Evolutionary conservation across 1,284 basidiomycete genomes (phyloP), one percentile per base, ranked within the genome.

Genomic region (Ceratobasidium sp.): DNA sequence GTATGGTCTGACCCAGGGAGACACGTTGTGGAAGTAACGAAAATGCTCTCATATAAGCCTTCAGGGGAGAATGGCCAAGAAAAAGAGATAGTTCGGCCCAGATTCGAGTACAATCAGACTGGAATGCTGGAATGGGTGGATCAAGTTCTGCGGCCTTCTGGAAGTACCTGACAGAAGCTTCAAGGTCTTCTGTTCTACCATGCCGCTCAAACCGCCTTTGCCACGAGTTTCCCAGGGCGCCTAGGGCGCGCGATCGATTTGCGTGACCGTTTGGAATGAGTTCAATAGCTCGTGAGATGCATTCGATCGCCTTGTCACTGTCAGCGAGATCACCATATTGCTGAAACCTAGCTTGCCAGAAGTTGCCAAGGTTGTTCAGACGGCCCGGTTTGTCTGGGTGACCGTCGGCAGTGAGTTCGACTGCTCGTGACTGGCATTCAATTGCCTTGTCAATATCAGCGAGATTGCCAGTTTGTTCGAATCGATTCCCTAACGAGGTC

Each of bases 351-450:
- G 15, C 1, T 28, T 28, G 39, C 35, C 31, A 26, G 1, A 26
- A 37, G 53, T 17, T 39, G 1, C 39, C 60, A 17, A 75, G 60
- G 53, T 75, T 61, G 45, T 5, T 64, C 31, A 75, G 23, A 47
- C 6, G 2, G 1, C 28, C 31, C 3, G 60, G 39, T 35, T 53
- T 47, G n/a, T 33, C 10, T 17, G 35, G 33, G 26, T 65, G 71
- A n/a, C 33, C 47, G 11, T 35, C 54, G 26, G 53, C n/a, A 35
- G 35, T 49, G 15, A 74, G 69, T 8, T 33, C 17, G 11, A 74
- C 35, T 3, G 58, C 69, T 56, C 11, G 45, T 23, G 33, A 37
- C 23, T 28, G 35, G 39, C 17, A 74, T 23, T 63, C 23, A 10
- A 74, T 47, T 13, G 69, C 69, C 31, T 42, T 47, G 35, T 63